phyloP scores from a whole-genome alignment of 2,329 filamentous ascomycete species.

The Geoglossum cookeanum region DNA sequence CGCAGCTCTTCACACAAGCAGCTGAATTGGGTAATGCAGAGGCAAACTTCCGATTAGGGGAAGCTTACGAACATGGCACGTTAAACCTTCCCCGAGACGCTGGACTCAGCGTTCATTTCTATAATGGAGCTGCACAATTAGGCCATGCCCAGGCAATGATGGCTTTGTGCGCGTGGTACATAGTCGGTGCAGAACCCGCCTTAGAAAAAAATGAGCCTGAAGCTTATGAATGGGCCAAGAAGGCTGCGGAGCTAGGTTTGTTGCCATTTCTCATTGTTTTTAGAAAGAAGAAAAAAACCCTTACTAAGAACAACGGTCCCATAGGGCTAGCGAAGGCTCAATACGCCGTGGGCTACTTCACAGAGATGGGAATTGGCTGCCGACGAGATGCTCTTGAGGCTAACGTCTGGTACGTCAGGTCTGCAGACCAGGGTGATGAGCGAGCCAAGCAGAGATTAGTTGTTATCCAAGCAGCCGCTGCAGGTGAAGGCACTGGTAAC shows the following conservation, averaged over 20 bases:
- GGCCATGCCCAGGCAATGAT: slow-evolving; percentile 86
- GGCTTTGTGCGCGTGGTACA: slow-evolving; percentile 96
- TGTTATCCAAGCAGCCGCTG: slow-evolving; percentile 69
- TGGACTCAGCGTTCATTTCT: slow-evolving; percentile 89
- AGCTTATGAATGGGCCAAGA: slow-evolving; percentile 87
- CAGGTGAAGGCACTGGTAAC: slow-evolving; percentile 22
- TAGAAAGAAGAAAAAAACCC: too few relatives aligned
- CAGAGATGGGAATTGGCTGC: slow-evolving; percentile 94
- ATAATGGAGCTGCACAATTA: slow-evolving; percentile 74
- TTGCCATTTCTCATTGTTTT: slow-evolving; percentile 8
- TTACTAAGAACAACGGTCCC: slow-evolving; percentile 2
- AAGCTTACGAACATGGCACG: slow-evolving; percentile 86
- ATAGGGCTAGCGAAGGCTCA: slow-evolving; percentile 52
- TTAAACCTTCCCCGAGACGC: slow-evolving; percentile 79
- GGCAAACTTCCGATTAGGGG: slow-evolving; percentile 75
- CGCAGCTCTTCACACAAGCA: slow-evolving; percentile 83
- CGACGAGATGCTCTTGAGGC: slow-evolving; percentile 86
- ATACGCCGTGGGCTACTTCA: slow-evolving; percentile 92
- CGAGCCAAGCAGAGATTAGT: slow-evolving; percentile 71
- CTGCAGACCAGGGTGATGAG: slow-evolving; percentile 79
- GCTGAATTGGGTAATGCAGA: slow-evolving; percentile 80
- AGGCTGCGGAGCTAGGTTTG: slow-evolving; percentile 70
- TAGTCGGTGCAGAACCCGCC: slow-evolving; percentile 82
- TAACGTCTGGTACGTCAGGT: slow-evolving; percentile 96
- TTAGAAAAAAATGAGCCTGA: slow-evolving; percentile 90